These are phyloP conservation scores for Debaryomyces tyrocola DNA, from an alignment of 805 yeast genomes.

Conservation along the genomic window DNA sequence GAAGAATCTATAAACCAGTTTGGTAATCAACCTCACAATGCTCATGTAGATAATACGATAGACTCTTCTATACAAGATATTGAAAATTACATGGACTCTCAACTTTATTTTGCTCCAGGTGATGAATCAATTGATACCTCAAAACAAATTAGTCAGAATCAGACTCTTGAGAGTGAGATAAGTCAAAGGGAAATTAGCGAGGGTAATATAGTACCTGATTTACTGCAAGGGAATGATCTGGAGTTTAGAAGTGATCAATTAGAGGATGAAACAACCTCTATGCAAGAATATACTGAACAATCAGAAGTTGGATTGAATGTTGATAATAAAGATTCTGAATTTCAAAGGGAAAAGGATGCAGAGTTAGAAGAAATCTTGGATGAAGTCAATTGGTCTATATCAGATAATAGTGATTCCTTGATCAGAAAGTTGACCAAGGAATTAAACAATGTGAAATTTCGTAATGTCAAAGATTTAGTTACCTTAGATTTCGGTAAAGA, in stretches of 20 bases:
- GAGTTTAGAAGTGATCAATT: constrained; percentile 8
- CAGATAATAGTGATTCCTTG: constrained; percentile 61
- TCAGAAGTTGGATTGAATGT: constrained; percentile 12
- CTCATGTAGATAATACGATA: constrained; percentile 12
- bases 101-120: constrained; percentile 18
- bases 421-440: constrained; percentile 59
- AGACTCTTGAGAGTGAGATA: neutral
- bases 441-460: constrained; percentile 60
- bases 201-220: neutral
- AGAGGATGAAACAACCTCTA: constrained; percentile 6
- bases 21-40: neutral
- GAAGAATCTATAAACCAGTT: constrained; percentile 7
- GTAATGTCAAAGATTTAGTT: constrained; percentile 51
- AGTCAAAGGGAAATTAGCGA: neutral
- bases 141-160: neutral
- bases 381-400: constrained; percentile 73
- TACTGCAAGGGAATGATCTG: constrained; percentile 1
- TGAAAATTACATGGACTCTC: constrained; percentile 38
- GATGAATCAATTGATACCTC: neutral
- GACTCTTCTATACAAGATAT: constrained; percentile 41
- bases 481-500: constrained; percentile 36
- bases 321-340: constrained; percentile 7
- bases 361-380: constrained; percentile 68
- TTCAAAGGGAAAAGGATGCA: constrained; percentile 32
- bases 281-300: neutral